Evolutionary conservation across 345 rosid genomes (phyloP), one percentile per base, ranked within the genome.

Genomic region (Gossypium arboreum): DNA sequence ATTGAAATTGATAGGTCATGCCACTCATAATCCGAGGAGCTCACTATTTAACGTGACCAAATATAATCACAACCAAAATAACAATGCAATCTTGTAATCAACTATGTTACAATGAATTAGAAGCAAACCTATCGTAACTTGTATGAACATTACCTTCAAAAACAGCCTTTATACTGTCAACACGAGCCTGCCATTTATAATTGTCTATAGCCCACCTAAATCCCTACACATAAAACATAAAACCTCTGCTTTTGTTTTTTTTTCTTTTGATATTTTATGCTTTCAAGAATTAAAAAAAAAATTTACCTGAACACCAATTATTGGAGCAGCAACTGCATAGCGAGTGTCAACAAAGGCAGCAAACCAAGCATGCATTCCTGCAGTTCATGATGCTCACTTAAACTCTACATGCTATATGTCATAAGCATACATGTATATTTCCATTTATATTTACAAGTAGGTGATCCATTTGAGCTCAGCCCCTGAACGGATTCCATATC

Each of bases 291-390:
- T 59, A 1, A 18, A 27, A 45, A 62, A 34, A 34, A 34, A 34
- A 4, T 0, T 60, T 13, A 92, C 97, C 94, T 92, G 98, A 72
- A 89, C 97, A 20, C 98, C 97, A 65, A 94, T 92, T 39, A 94
- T 85, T 64, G 98, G 94, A 52, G 56, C 97, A 76, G 56, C 87
- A 67, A 90, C 97, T 13, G 88, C 70, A 75, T 88, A 93, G 73
- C 96, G 88, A 9, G 84, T 84, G 80, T 95, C 97, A 58, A 80
- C 94, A 76, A 81, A 85, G 74, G 96, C 97, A 86, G 88, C 99
- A 82, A 93, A 91, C 94, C 98, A 95, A 13, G 97, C 96, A 83
- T 93, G 98, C 98, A 94, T 94, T 65, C 98, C 98, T 94, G 83
- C 75, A 79, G 68, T 76, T 39, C 15, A 43, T 79, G 68, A 27